Evolutionary conservation across 176 grass and related monocot species (phyloP).

Genomic region (Elymus sibiricus): DNA sequence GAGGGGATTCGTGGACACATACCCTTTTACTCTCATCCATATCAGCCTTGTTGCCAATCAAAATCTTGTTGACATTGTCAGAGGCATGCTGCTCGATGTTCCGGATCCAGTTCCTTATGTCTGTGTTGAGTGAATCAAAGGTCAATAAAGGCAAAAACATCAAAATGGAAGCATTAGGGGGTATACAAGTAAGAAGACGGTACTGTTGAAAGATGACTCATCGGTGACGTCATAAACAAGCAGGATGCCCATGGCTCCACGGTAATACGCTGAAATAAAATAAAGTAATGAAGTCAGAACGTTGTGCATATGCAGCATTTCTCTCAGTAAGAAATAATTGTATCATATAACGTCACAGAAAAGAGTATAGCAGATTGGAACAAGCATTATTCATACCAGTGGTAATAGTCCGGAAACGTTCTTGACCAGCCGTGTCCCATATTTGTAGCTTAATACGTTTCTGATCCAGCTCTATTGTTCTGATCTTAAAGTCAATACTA

Average conservation of each 20-base stretch:
- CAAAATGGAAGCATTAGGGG: background rate
- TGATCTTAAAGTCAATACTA: slow-evolving; percentile 96
- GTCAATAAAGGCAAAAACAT: slow-evolving; percentile 29
- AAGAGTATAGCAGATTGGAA: background rate
- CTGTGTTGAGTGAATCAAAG: slow-evolving; percentile 27
- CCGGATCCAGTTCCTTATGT: slow-evolving; percentile 97
- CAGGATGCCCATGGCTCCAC: slow-evolving; percentile 96
- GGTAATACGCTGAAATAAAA: slow-evolving; percentile 81
- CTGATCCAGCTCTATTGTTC: slow-evolving; percentile 87
- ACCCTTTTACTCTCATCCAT: slow-evolving; percentile 99
- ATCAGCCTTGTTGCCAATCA: slow-evolving; percentile 97
- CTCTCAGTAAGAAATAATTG: background rate
- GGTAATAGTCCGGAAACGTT: slow-evolving; percentile 95
- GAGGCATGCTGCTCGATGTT: slow-evolving; percentile 98
- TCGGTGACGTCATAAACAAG: slow-evolving; percentile 97
- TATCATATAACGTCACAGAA: background rate
- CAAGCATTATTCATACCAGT: slow-evolving; percentile 54
- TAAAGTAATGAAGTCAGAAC: slow-evolving; percentile 20
- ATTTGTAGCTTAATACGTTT: slow-evolving; percentile 97
- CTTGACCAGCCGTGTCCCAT: slow-evolving; percentile 94
- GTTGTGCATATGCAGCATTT: background rate
- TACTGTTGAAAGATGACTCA: slow-evolving; percentile 98
- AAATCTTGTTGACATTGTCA: slow-evolving; percentile 96
- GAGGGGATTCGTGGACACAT: background rate
- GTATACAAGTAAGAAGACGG: slow-evolving; percentile 14